Conservation (phyloP, 331 rosid genomes). For the Saraca asoca region DNA sequence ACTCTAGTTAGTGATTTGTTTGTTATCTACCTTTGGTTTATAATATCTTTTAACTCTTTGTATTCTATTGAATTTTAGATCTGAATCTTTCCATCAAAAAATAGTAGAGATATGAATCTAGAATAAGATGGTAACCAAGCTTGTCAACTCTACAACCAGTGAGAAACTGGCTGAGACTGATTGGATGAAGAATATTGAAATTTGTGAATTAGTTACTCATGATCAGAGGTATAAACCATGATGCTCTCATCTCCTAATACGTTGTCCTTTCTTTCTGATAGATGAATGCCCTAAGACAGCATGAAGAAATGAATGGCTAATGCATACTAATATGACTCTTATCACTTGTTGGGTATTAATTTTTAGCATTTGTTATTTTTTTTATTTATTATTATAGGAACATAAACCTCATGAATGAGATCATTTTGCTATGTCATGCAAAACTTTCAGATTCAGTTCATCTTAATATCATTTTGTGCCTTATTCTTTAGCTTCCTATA, state of each 20-base stretch:
- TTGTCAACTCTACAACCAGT: constrained; percentile 83
- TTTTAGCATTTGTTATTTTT: too few species aligned
- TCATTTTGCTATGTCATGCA: too few species aligned
- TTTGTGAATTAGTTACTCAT: constrained; percentile 87
- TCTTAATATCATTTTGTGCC: too few species aligned
- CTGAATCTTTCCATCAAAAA: constrained; percentile 10
- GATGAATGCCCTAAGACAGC: constrained; percentile 11
- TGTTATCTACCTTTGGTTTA: constrained; percentile 16
- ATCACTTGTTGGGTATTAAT: constrained; percentile 20
- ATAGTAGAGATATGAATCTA: neutral
- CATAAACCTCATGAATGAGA: too few species aligned
- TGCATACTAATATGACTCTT: neutral
- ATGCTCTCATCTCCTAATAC: constrained; percentile 9
- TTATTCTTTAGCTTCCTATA: too few species aligned
- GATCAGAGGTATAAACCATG: constrained; percentile 66
- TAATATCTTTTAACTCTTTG: constrained; percentile 7
- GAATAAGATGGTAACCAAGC: constrained; percentile 78
- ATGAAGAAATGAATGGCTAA: constrained; percentile 29
- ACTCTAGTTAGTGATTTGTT: neutral
- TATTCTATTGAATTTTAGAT: constrained; percentile 31
- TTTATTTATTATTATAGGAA: too few species aligned
- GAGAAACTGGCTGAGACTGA: constrained; percentile 81
- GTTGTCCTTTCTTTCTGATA: constrained; percentile 26
- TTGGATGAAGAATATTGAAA: constrained; percentile 86
- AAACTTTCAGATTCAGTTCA: too few species aligned